These are phyloP conservation scores for Eragrostis tef DNA, from an alignment of 202 grass and related monocot species.

Conservation along the genomic window DNA sequence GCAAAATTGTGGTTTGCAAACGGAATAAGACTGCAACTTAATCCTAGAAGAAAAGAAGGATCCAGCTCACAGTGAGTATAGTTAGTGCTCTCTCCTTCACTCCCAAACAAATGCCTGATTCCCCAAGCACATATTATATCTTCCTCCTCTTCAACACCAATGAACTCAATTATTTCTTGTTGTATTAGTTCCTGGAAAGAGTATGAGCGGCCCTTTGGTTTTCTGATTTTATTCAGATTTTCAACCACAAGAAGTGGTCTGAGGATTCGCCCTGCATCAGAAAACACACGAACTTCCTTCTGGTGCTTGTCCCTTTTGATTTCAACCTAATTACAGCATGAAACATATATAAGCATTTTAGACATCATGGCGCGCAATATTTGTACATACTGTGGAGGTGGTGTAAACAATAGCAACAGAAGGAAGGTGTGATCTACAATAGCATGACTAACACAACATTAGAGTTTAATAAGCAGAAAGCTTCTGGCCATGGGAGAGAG, in stretches of 20 bases:
- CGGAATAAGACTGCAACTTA: conserved; percentile 89
- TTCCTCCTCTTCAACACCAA: conserved; percentile 98
- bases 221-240: conserved; percentile 84
- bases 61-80: conserved; percentile 93
- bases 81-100: conserved; percentile 50
- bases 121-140: conserved; percentile 87
- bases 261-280: conserved; percentile 86
- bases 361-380: conserved; percentile 2
- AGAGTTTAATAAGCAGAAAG: neutral
- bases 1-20: conserved; percentile 99
- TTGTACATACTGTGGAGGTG: conserved; percentile 19
- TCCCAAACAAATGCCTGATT: conserved; percentile 68
- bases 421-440: conserved; percentile 30
- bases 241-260: conserved; percentile 93
- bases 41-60: conserved; percentile 79
- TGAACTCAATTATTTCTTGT: conserved; percentile 87
- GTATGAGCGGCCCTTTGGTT: conserved; percentile 56
- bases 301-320: conserved; percentile 88
- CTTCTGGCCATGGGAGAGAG: conserved; percentile 36
- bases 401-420: no score
- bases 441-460: conserved; percentile 20
- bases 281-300: conserved; percentile 88
- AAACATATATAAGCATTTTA: conserved; percentile 38
- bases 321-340: conserved; percentile 66
- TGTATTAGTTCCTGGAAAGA: conserved; percentile 82